phyloP scores from a whole-genome alignment of 495 filamentous ascomycete species.

The Neurospora sublineolata region DNA sequence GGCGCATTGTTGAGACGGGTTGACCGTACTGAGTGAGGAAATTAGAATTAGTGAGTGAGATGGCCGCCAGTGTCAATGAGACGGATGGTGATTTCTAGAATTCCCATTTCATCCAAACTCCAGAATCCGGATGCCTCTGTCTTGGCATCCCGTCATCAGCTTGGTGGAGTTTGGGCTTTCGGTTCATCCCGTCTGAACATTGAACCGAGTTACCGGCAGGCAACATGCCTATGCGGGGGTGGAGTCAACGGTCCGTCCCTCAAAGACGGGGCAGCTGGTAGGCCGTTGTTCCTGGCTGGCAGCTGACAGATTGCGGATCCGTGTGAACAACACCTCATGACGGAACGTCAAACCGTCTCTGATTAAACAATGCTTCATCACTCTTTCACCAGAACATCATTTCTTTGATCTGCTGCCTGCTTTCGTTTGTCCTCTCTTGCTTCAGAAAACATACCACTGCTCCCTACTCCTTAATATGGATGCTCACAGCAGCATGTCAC shows the following conservation, averaged over 20 bases:
- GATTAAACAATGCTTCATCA: not conserved
- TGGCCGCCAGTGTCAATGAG: not conserved
- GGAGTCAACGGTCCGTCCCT: no score
- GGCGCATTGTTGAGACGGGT: slow-evolving; percentile 3
- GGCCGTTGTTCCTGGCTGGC: not conserved
- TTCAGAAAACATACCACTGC: not conserved
- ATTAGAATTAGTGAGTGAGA: not conserved
- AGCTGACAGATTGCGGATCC: not conserved
- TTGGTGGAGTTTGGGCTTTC: not conserved
- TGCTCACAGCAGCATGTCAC: not conserved
- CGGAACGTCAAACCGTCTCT: not conserved
- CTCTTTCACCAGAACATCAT: not conserved
- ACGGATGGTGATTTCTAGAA: not conserved
- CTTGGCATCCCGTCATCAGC: not conserved
- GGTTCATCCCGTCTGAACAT: not conserved
- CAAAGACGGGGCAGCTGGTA: not conserved
- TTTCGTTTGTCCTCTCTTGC: not conserved
- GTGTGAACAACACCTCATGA: not conserved
- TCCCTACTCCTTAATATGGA: not conserved
- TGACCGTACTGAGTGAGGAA: not conserved
- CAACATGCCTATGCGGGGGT: not conserved
- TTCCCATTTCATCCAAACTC: not conserved
- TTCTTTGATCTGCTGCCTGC: not conserved
- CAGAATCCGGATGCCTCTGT: not conserved
- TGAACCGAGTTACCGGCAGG: not conserved